Percentiles rank a stretch among this genome's conserved stretches.
Conservation (phyloP, 805 yeast genomes). For the Candida peoriensis region DNA sequence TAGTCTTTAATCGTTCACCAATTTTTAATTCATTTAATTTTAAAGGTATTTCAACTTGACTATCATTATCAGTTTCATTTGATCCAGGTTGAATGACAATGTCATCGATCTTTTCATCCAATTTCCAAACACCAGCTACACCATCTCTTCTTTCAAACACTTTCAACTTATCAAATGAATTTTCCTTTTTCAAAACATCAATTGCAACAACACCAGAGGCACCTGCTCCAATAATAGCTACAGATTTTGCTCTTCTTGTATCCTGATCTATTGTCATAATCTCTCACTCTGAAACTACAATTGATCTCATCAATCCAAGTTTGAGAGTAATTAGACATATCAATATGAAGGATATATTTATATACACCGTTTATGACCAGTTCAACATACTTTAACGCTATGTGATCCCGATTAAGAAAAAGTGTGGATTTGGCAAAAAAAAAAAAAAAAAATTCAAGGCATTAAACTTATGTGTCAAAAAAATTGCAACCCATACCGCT, state of each 20-base stretch:
- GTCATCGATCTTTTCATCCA: slow-evolving; percentile 18
- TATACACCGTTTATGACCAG: too few species aligned
- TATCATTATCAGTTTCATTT: neutral
- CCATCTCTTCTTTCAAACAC: slow-evolving; percentile 34
- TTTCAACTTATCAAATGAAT: slow-evolving; percentile 26
- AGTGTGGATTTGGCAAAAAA: too few species aligned
- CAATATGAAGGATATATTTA: too few species aligned
- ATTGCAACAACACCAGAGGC: slow-evolving; percentile 39
- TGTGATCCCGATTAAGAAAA: too few species aligned
- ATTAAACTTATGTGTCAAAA: too few species aligned
- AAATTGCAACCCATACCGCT: too few species aligned
- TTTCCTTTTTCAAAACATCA: slow-evolving; percentile 28
- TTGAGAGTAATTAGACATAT: too few species aligned
- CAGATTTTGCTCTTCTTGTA: slow-evolving; percentile 12
- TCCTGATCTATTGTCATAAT: neutral
- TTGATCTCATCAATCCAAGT: too few species aligned
- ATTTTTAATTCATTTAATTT: neutral
- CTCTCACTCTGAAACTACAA: too few species aligned
- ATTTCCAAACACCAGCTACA: slow-evolving; percentile 40
- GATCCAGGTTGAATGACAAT: slow-evolving; percentile 2
- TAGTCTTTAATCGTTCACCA: slow-evolving; percentile 2
- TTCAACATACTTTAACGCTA: too few species aligned
- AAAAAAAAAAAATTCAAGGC: too few species aligned
- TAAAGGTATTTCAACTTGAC: slow-evolving; percentile 2
- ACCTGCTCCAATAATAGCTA: slow-evolving; percentile 45